Base-by-base conservation (phyloP, 352 stramenopile genomes). In the Globisporangium uncinulatum region DNA sequence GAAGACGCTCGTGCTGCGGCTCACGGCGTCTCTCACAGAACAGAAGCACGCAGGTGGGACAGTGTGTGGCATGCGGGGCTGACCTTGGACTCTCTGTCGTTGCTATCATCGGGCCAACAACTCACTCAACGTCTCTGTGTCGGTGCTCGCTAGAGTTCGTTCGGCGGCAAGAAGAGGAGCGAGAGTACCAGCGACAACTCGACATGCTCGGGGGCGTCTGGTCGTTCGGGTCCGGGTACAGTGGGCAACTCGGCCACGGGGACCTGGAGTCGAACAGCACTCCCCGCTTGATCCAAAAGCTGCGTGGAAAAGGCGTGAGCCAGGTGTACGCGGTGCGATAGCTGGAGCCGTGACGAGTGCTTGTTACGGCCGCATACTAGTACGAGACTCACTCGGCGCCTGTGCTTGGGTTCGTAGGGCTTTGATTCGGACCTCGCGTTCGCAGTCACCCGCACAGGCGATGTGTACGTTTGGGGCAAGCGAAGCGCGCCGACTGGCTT, bases 381-480 rank as follows among this genome's bases (percentile, higher is more conserved):
- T 8, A 39, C 34, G 8, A 39, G 34, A 6, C 34, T 39, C 34
- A 39, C 34, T 39, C 14, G 41, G 10, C 14, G n/a, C n/a, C 15
- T 47, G 17, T 29, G 19, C 0, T 9, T 47, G n/a, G 17, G n/a
- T 6, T 32, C 43, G 2, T 19, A 89, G 79, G 84, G 84, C 4
- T 94, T 92, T 58, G 84, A 94, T 59, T 94, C 84, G 24, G 80
- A 92, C 20, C 73, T 92, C 5, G 71, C 74, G 13, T 94, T 92
- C 48, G 84, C 80, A 15, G 67, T 92, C 3, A 86, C 62, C 42
- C 78, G 83, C 3, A 77, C 65, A 10, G 73, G 84, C 32, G 84
- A 92, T 31, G 78, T 94, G 6, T 94, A 82, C 19, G 82, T 91
- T 1, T 94, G 84, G 84, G 82, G 84, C 4, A 92, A 90, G 54